Evolutionary conservation across 805 yeast species (phyloP), one percentile per base, ranked within the genome.

Genomic region (Yamadazyma scolyti): DNA sequence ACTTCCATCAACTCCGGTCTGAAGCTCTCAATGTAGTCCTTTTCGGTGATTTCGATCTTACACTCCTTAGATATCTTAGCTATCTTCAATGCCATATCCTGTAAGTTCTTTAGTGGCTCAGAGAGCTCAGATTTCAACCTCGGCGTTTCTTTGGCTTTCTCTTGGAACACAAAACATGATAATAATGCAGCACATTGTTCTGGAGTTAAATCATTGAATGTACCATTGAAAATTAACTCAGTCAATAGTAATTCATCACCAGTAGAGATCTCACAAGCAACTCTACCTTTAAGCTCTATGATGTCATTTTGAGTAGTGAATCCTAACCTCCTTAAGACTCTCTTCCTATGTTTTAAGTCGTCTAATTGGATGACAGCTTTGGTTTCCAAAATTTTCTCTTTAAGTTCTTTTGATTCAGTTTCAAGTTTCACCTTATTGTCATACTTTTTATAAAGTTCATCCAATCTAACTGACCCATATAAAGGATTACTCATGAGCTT

Each of bases 141-240:
- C 31, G 96, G 93, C 0, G 78, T 73, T 51, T 85, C 95, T 53
- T 88, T 88, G 23, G 95, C 84, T 50, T 94, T 76, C 54, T 94
- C 99, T 57, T 93, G 96, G 74, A 93, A 93, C 4, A 94, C 97
- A 59, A 90, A 93, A 61, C 97, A 88, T 21, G 96, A 88, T 31
- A 93, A 61, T 31, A 93, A 61, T 0, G 97, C 86, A 9, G 97
- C 97, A 57, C 94, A 79, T 55, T 88, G 96, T 47, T 85, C 95
- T 2, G 96, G 81, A 4, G 79, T 71, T 39, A 93, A 67, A 30
- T 87, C 96, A 47, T 80, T 87, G 65, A 93, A 93, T 15, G 85
- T 83, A 74, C 97, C 97, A 54, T 89, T 89, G 71, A 93, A 93
- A 19, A 93, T 84, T 44, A 93, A 66, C 54, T 93, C 98, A 0